A percentile compares a stretch with the other conserved stretches of the same genome.
Evolutionary conservation across 192 early-diverging fungal species (phyloP).

Genomic region (Mortierella antarctica): DNA sequence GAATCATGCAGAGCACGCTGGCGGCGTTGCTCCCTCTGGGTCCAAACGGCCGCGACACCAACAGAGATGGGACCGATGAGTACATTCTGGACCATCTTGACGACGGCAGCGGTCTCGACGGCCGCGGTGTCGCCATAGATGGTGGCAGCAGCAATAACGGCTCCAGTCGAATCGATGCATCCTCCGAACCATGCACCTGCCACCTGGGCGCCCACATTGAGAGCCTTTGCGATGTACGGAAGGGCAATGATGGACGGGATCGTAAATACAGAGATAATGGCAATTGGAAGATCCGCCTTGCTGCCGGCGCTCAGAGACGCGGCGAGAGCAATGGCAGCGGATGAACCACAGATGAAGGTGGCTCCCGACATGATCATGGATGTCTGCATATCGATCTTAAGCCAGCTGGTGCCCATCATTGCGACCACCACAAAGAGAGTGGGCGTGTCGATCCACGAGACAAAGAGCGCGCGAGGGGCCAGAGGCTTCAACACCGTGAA

Average conservation of each 20-base stretch:
- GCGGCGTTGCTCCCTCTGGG: constrained; percentile 51
- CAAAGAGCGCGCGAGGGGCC: constrained; percentile 63
- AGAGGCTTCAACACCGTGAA: constrained; percentile 57
- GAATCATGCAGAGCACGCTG: constrained; percentile 20
- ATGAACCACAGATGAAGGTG: constrained; percentile 66
- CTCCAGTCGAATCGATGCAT: constrained; percentile 66
- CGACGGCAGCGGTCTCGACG: constrained; percentile 61
- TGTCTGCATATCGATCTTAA: constrained; percentile 62
- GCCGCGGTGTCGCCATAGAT: constrained; percentile 59
- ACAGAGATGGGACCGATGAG: constrained; percentile 65
- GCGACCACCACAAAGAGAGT: constrained; percentile 61
- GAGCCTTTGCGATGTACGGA: constrained; percentile 60
- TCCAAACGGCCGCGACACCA: constrained; percentile 60
- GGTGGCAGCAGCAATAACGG: constrained; percentile 62
- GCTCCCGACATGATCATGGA: constrained; percentile 65
- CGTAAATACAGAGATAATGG: constrained; percentile 66
- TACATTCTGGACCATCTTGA: constrained; percentile 67
- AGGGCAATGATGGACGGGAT: constrained; percentile 65
- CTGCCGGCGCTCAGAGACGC: constrained; percentile 55
- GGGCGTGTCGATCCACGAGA: constrained; percentile 67
- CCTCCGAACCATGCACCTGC: constrained; percentile 67
- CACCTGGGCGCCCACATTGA: constrained; percentile 53
- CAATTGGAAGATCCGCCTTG: constrained; percentile 66
- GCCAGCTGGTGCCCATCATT: constrained; percentile 53
- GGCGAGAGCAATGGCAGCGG: constrained; percentile 59